A percentile compares a stretch with the other conserved stretches of the same genome.
These are phyloP conservation scores for Herpetomonas samuelpessoai DNA, from an alignment of 208 protist genomes.

Conservation along the genomic window DNA sequence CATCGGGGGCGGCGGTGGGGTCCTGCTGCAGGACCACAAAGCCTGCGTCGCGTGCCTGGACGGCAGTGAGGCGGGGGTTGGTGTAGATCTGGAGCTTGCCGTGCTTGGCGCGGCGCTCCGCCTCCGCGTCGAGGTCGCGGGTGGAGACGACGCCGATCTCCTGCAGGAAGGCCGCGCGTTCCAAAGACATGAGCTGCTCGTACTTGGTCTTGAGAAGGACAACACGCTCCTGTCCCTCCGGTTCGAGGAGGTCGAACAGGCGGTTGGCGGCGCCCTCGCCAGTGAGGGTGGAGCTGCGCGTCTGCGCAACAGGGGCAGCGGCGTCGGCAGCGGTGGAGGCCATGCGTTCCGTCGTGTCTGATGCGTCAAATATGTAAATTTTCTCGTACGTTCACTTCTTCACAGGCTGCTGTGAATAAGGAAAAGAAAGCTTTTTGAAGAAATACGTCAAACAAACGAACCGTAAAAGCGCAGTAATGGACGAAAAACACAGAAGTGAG, in stretches of 20 bases:
- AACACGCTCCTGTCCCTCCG: conserved; percentile 50
- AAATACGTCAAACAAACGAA: too few species aligned
- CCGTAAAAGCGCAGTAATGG: conserved; percentile 17
- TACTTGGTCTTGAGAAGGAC: conserved; percentile 47
- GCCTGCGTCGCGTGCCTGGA: conserved; percentile 43
- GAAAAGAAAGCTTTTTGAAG: too few species aligned
- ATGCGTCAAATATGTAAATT: too few species aligned
- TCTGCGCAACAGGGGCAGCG: too few species aligned
- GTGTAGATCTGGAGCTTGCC: conserved; percentile 26
- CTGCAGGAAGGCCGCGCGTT: conserved; percentile 53
- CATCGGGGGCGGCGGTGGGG: conserved; percentile 1
- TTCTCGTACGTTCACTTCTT: too few species aligned
- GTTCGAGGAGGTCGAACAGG: conserved; percentile 51
- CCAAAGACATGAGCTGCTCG: conserved; percentile 36
- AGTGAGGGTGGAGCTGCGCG: too few species aligned
- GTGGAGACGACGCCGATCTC: conserved; percentile 34
- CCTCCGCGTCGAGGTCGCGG: conserved; percentile 14
- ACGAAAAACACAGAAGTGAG: not conserved
- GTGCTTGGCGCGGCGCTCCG: not conserved
- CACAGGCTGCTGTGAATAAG: too few species aligned
- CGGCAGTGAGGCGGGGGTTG: conserved; percentile 32
- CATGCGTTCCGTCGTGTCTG: too few species aligned
- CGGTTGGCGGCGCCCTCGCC: too few species aligned
- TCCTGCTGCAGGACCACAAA: conserved; percentile 35
- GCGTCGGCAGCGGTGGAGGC: not conserved